Evolutionary conservation across 2,329 filamentous ascomycete species (phyloP).

Genomic region (Exophiala sp.): DNA sequence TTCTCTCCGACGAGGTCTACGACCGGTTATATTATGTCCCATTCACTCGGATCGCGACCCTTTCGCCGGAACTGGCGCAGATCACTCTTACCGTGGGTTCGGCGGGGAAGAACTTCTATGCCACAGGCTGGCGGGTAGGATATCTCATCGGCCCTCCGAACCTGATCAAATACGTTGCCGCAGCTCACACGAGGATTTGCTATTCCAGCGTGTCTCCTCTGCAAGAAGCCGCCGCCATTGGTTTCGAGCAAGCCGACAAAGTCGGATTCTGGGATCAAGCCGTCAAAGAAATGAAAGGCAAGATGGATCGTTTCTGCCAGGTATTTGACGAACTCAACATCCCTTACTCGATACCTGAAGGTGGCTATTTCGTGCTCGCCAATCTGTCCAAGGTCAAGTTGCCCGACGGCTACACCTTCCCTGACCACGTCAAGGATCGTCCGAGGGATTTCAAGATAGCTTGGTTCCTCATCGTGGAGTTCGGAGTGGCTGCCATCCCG

Average conservation of each 20-base stretch:
- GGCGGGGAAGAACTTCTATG: slow-evolving; percentile 97
- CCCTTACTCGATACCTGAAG: slow-evolving; percentile 86
- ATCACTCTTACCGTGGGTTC: slow-evolving; percentile 91
- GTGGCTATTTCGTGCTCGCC: slow-evolving; percentile 93
- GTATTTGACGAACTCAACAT: slow-evolving; percentile 69
- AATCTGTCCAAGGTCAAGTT: slow-evolving; percentile 86
- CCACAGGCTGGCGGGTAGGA: slow-evolving; percentile 92
- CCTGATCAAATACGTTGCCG: slow-evolving; percentile 83
- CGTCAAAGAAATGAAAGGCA: slow-evolving; percentile 79
- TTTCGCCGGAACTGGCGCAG: slow-evolving; percentile 82
- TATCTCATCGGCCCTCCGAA: slow-evolving; percentile 88
- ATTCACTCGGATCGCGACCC: slow-evolving; percentile 84
- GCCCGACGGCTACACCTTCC: slow-evolving; percentile 79
- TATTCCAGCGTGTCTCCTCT: slow-evolving; percentile 89
- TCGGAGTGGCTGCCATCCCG: slow-evolving; percentile 91
- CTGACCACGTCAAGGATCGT: slow-evolving; percentile 74
- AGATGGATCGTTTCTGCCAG: slow-evolving; percentile 80
- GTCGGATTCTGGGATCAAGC: slow-evolving; percentile 82
- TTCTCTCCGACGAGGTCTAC: slow-evolving; percentile 88
- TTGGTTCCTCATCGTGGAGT: slow-evolving; percentile 95
- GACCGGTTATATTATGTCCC: slow-evolving; percentile 92
- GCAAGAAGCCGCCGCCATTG: slow-evolving; percentile 89
- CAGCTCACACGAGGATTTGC: slow-evolving; percentile 93
- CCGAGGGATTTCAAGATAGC: slow-evolving; percentile 89
- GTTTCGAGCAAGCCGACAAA: slow-evolving; percentile 82